A percentile compares a stretch with the other conserved stretches of the same genome.
phyloP scores from a whole-genome alignment of 768 basidiomycete genomes.

The Agaricus subrufescens region DNA sequence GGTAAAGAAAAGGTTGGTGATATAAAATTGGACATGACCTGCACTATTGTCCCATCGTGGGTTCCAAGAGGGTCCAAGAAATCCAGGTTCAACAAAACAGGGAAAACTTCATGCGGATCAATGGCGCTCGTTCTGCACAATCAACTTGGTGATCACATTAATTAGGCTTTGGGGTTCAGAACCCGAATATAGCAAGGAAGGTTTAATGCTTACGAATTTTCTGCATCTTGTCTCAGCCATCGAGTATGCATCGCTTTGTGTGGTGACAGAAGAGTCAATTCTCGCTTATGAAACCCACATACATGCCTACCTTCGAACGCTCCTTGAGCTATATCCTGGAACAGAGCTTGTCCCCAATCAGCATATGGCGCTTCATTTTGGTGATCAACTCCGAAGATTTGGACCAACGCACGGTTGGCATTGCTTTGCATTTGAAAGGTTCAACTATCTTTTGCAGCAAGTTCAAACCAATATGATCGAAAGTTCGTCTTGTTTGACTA shows the following conservation, averaged over 20 bases:
- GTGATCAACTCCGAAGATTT: conserved; percentile 21
- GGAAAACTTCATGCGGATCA: conserved; percentile 30
- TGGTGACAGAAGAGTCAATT: conserved; percentile 17
- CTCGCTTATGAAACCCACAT: conserved; percentile 23
- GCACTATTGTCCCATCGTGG: conserved; percentile 17
- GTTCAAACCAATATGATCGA: too few species aligned
- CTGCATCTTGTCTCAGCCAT: conserved; percentile 30
- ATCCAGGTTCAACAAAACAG: conserved; percentile 9
- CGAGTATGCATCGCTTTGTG: conserved; percentile 21
- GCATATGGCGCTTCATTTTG: conserved; percentile 35
- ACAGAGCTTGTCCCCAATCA: conserved; percentile 28
- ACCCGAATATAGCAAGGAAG: conserved; percentile 6
- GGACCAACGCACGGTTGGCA: conserved; percentile 34
- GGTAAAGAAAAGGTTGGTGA: background rate
- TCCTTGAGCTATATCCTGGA: conserved; percentile 26
- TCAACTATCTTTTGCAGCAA: too few species aligned
- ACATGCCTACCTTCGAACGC: conserved; percentile 22
- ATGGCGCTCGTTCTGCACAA: conserved; percentile 20
- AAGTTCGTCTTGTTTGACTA: too few species aligned
- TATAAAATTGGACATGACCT: conserved; percentile 14
- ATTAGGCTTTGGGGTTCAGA: conserved; percentile 28
- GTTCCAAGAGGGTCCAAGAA: conserved; percentile 12
- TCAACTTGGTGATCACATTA: conserved; percentile 32
- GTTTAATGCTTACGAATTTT: conserved; percentile 24
- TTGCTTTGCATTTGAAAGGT: conserved; percentile 22